Evolutionary conservation across 345 rosid genomes (phyloP), one percentile per base, ranked within the genome.

Genomic region (Syzygium jambos): DNA sequence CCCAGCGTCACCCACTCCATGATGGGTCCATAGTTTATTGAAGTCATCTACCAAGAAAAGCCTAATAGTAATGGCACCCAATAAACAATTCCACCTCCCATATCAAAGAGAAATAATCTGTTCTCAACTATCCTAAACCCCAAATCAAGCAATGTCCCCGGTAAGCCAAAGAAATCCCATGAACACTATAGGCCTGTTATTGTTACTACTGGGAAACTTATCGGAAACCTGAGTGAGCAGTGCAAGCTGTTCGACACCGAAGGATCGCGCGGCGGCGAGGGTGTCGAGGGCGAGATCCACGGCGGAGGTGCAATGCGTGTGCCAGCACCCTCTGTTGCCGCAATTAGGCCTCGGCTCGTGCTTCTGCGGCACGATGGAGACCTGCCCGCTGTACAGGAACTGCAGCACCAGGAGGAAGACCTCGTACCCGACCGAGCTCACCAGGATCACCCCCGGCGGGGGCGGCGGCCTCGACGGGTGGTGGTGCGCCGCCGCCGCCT

Each of bases 281-380:
- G 99, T 96, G 85, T 96, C 99, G 12, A 98, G 98, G 61, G 99
- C 99, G 84, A 98, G 99, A 94, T 98, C 99, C 82, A 98, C 97
- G 91, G 99, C 99, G 5, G 99, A 94, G 94, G 99, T 90, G 93
- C 99, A 98, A 93, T 98, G 98, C 41, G 99, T 95, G 88, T 98
- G 99, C 99, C 99, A 98, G 88, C 99, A 98, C 2, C 97, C 98
- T 91, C 99, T 92, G 86, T 94, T 99, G 5, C 98, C 95, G 90
- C 99, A 98, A 92, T 96, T 96, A 61, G 97, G 98, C 93, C 98
- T 92, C 0, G 97, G 96, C 90, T 98, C 99, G 59, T 98, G 99
- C 91, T 98, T 98, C 85, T 94, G 99, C 11, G 99, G 99, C 77
- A 94, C 95, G 89, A 96, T 94, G n/a, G 98, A 95, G 87, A 96